Percentiles rank a stretch among this genome's conserved stretches.
phyloP scores from a whole-genome alignment of 257 asterid species.

The Rehmannia glutinosa region DNA sequence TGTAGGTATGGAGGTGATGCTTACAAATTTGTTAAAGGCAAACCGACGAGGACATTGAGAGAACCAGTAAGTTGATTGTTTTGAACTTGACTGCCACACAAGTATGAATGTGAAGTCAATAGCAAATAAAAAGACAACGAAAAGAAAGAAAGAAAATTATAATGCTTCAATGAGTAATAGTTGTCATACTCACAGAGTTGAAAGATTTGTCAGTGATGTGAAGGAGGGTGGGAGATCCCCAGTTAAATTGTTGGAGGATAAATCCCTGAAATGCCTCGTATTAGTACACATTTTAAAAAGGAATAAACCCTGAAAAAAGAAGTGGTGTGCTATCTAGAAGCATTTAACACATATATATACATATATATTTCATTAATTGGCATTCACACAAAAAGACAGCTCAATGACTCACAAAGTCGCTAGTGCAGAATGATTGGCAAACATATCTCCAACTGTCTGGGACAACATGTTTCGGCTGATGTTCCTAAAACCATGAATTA shows the following conservation, averaged over 20 bases:
- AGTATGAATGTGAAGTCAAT: constrained; percentile 22
- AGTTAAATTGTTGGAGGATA: constrained; percentile 75
- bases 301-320: not conserved
- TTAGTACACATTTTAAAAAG: constrained; percentile 11
- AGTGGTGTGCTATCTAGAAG: not conserved
- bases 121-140: constrained; percentile 10
- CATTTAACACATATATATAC: too few species aligned
- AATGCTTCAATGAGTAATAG: not conserved
- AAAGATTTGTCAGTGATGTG: constrained; percentile 65
- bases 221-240: constrained; percentile 89
- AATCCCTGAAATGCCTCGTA: constrained; percentile 56
- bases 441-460: constrained; percentile 82
- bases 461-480: constrained; percentile 63
- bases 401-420: constrained; percentile 56
- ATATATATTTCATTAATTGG: too few species aligned
- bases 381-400: constrained; percentile 3
- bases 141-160: not conserved
- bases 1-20: constrained; percentile 27
- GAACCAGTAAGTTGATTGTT: constrained; percentile 82
- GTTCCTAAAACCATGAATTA: constrained; percentile 52
- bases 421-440: constrained; percentile 61
- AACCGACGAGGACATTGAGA: constrained; percentile 57
- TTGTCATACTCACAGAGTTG: constrained; percentile 72
- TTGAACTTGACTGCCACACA: constrained; percentile 63
- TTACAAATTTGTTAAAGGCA: constrained; percentile 83